phyloP scores from a whole-genome alignment of 768 basidiomycete species.

The Xerocomellus intermedius region DNA sequence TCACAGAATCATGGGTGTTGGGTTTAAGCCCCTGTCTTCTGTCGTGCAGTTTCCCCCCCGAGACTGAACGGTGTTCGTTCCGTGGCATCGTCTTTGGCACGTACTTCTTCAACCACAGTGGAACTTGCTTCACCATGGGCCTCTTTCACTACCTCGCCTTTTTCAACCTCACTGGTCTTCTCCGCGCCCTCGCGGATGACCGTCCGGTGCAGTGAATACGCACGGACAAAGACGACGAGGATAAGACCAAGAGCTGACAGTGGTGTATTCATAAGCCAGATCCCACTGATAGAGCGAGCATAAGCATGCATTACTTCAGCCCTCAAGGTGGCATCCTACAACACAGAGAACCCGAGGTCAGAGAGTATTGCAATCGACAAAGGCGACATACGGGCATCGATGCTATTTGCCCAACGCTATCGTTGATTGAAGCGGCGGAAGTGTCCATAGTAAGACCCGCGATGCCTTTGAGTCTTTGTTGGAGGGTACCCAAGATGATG shows the following conservation, averaged over 20 bases:
- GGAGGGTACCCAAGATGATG: conserved; percentile 57
- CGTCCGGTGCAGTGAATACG: conserved; percentile 35
- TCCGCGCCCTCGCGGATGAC: conserved; percentile 13
- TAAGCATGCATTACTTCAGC: conserved; percentile 37
- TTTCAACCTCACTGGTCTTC: conserved; percentile 31
- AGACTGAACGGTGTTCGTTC: conserved; percentile 1
- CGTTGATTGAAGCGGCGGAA: conserved; percentile 43
- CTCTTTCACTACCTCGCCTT: conserved; percentile 7
- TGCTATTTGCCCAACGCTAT: conserved; percentile 47
- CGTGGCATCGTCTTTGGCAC: neutral
- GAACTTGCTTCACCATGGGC: neutral
- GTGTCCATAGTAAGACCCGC: conserved; percentile 35
- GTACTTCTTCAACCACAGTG: neutral
- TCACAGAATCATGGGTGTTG: neutral
- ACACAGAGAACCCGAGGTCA: conserved; percentile 2
- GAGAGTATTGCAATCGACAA: conserved; percentile 2
- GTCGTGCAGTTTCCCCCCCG: neutral
- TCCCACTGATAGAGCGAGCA: conserved; percentile 34
- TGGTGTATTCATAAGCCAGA: conserved; percentile 40
- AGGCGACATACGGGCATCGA: conserved; percentile 22
- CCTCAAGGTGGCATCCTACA: conserved; percentile 31
- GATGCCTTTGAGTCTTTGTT: conserved; percentile 14
- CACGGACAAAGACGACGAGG: conserved; percentile 34
- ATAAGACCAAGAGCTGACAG: conserved; percentile 32
- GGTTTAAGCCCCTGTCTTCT: neutral